Evolutionary conservation across 2,329 filamentous ascomycete genomes (phyloP).

Genomic region (Sarocladium brachiariae): DNA sequence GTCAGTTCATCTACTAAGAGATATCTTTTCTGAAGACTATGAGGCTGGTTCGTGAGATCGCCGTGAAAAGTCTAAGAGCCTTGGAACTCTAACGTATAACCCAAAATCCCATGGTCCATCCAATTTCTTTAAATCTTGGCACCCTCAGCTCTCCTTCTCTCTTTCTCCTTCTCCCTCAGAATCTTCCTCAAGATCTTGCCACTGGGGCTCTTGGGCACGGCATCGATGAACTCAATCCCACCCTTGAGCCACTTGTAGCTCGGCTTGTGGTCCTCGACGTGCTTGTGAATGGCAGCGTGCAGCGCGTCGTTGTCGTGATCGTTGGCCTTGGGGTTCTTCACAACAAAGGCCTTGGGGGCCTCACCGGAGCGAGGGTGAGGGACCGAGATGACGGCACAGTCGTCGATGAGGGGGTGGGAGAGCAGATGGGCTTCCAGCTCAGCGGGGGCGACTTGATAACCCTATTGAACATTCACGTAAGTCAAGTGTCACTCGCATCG

Average conservation of each 20-base stretch:
- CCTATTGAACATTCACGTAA: no score
- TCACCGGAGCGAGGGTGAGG: constrained; percentile 58
- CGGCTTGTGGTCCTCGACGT: constrained; percentile 51
- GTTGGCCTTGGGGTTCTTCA: constrained; percentile 39
- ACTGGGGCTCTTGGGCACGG: constrained; percentile 56
- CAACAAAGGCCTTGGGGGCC: constrained; percentile 62
- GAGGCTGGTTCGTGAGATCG: no score
- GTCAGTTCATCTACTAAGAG: no score
- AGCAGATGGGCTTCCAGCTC: constrained; percentile 77
- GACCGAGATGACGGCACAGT: constrained; percentile 71
- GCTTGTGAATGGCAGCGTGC: constrained; percentile 38
- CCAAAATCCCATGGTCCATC: no score
- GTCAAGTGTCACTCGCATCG: no score
- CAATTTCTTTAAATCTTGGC: constrained; percentile 49
- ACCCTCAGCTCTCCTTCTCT: constrained; percentile 52
- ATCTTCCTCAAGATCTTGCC: constrained; percentile 58
- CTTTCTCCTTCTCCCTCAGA: constrained; percentile 62
- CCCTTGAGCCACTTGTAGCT: constrained; percentile 52
- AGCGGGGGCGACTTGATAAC: constrained; percentile 75
- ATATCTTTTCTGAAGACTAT: no score
- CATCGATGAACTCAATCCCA: constrained; percentile 46
- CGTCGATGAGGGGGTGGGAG: constrained; percentile 65
- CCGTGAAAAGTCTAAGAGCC: no score
- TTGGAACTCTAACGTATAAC: no score
- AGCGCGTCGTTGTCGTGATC: constrained; percentile 28